Evolutionary conservation across 352 stramenopile genomes (phyloP).

Genomic region (Pythium phragmiticola): DNA sequence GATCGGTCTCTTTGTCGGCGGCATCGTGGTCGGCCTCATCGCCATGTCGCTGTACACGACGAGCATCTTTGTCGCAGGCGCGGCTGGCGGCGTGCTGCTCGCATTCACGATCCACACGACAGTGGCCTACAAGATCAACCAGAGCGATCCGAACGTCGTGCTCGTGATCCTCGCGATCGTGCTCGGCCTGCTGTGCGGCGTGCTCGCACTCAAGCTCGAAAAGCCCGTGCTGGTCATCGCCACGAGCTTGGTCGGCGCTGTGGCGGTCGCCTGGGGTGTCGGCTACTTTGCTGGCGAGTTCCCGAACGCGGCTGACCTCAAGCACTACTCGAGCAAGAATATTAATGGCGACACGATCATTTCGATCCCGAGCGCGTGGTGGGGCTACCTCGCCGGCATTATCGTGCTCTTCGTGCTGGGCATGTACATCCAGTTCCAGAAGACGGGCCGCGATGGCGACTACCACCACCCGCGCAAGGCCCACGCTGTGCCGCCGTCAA

Average conservation of each 20-base stretch:
- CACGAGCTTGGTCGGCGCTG: constrained; percentile 46
- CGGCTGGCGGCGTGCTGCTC: constrained; percentile 36
- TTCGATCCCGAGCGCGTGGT: constrained; percentile 35
- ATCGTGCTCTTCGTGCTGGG: constrained; percentile 31
- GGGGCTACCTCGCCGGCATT: constrained; percentile 39
- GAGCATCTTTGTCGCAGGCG: constrained; percentile 46
- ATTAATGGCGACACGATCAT: constrained; percentile 27
- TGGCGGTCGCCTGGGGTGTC: constrained; percentile 41
- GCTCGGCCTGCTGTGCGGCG: constrained; percentile 33
- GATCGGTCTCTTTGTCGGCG: constrained; percentile 48
- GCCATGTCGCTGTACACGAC: constrained; percentile 44
- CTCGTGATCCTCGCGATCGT: constrained; percentile 48
- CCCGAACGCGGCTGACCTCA: constrained; percentile 49
- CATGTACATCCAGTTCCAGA: constrained; percentile 35
- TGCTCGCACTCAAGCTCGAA: constrained; percentile 50
- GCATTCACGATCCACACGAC: constrained; percentile 51
- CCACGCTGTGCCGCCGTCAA: constrained; percentile 15
- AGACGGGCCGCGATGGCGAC: constrained; percentile 25
- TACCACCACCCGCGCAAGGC: constrained; percentile 19
- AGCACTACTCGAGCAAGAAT: constrained; percentile 28
- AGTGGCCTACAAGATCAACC: constrained; percentile 35
- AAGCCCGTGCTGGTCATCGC: constrained; percentile 54
- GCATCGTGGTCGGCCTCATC: constrained; percentile 33
- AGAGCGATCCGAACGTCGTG: constrained; percentile 37
- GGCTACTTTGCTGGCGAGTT: constrained; percentile 62